Conservation (phyloP, 1,139 yeast species). For the Geotrichum reessii region DNA sequence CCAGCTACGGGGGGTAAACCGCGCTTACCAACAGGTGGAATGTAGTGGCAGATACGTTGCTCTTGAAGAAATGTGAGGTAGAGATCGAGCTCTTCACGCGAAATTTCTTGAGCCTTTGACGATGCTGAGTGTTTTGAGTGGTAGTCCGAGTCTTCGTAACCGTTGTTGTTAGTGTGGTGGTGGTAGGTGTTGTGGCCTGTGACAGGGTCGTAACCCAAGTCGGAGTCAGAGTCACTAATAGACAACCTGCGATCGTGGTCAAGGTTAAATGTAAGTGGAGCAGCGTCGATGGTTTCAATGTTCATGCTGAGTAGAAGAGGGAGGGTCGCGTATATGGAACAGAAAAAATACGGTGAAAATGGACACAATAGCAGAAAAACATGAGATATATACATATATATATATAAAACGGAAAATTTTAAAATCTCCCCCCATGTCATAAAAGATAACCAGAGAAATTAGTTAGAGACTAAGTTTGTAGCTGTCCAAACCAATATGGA, state of each 20-base stretch:
- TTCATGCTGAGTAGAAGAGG: constrained; percentile 4
- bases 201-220: not conserved
- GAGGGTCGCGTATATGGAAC: not conserved
- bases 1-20: constrained; percentile 8
- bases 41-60: not conserved
- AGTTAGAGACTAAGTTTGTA: no score
- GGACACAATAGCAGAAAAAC: no score
- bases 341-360: not conserved
- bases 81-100: constrained; percentile 7
- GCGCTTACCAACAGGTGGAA: constrained; percentile 5
- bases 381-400: not conserved
- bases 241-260: not conserved
- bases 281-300: constrained; percentile 12
- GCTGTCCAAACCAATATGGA: not conserved
- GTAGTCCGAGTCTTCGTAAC: not conserved
- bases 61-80: constrained; percentile 1
- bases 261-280: constrained; percentile 8
- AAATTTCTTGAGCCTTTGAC: not conserved
- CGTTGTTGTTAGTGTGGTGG: not conserved
- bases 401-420: not conserved
- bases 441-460: not conserved
- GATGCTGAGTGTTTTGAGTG: not conserved
- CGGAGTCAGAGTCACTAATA: not conserved
- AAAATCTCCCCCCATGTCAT: not conserved
- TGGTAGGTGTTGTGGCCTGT: not conserved